Evolutionary conservation across 805 yeast genomes (phyloP), one percentile per base, ranked within the genome.

Genomic region (Pichia deserticola): DNA sequence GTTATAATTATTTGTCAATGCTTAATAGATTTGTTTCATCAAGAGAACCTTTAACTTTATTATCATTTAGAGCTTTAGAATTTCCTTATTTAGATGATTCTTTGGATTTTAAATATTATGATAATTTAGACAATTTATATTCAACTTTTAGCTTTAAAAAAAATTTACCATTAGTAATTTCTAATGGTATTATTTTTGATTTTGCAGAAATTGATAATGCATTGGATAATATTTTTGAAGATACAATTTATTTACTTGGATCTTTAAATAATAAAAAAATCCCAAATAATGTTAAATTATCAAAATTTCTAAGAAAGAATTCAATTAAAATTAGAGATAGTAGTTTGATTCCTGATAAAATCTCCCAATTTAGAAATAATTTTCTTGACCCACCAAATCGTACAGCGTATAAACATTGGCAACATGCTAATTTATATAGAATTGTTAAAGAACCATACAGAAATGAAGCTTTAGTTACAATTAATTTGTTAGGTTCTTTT

Each of bases 161-260:
- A 8, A 32, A 58, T 0, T 60, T 63, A 1, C 82, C 92, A 0
- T 63, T 76, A 0, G 67, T 88, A 5, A 73, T 89, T 45, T 78
- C 80, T 32, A 86, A 92, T 63, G 98, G 98, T 41, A 81, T 82
- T 7, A 74, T 86, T 15, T 67, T 71, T 51, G 74, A 73, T 4
- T 71, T 83, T 55, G 49, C 51, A 30, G 66, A 73, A 1, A 69
- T 73, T 85, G 80, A 81, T 53, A 68, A 68, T 40, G 61, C 75
- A 1, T 63, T 84, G 58, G 73, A 79, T 4, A 86, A 82, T 55
- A 55, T 82, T 15, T 66, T 69, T 28, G 71, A 68, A 28, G 98
- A 90, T 66, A 72, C 72, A 25, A 48, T 57, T 3, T 49, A 57
- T 7, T 52, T 78, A 7, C 64, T 67, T 43, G 51, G 51, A 5